Base-by-base conservation (phyloP, 2,329 filamentous ascomycete genomes). In the Hypomyces perniciosus region DNA sequence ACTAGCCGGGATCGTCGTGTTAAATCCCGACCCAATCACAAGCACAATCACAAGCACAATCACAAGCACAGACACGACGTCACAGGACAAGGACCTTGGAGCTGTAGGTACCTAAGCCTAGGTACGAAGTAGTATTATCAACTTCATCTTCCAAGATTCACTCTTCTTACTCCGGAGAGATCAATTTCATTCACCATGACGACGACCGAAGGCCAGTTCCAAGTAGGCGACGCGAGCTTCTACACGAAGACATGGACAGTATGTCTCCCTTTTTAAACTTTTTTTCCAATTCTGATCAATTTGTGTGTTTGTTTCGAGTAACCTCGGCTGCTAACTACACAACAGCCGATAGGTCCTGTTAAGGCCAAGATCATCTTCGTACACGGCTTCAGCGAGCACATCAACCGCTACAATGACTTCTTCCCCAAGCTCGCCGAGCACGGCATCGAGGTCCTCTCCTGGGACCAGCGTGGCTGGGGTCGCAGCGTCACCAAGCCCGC, bases 391-490 rank as follows among this genome's bases (percentile, higher is more conserved):
- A 90, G 83, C 67, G 91, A 96, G 68, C 89, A 95, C 68, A 74
- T 87, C 66, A 83, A 87, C 68, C 80, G 83, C 52, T 95, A 96
- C 72, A 79, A 83, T 63, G 76, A 78, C 50, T 79, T 96, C 62
- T 92, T 93, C 70, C 77, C 83, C 5, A 72, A 71, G 10, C 78
- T 96, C 44, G 85, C 86, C 26, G 71, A 74, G 8, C 78, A 78
- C 48, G 88, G 86, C 55, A 90, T 96, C 60, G 83, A 88, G 61
- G 79, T 89, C 44, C 81, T 86, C 62, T 78, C 81, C 55, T 88
- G 91, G 65, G 91, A 96, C 67, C 91, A 96, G 74, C 84, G 83
- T 66, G 90, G 91, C 65, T 96, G 90, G 90, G 91, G 91, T 54
- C 83, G 81, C 50, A 87, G 82, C 48, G 87, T 85, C 26, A 74